A percentile compares a stretch with the other conserved stretches of the same genome.
Conservation (phyloP, 345 rosid genomes). For the Citrus hindsii region DNA sequence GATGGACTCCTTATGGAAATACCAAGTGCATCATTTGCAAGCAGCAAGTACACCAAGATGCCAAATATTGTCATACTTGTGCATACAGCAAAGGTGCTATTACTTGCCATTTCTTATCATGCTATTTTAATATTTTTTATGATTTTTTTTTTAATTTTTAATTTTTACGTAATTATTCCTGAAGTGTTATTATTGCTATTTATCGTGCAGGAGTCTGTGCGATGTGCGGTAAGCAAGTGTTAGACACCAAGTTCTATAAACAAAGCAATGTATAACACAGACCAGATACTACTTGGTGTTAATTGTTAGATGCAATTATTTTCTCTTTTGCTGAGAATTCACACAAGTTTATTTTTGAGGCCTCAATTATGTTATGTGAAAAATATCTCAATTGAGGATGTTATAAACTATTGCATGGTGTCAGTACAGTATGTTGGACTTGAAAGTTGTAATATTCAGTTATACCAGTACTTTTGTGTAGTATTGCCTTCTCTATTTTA, state of each 20-base stretch:
- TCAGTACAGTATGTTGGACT: not conserved
- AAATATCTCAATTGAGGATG: not conserved
- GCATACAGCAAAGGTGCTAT: slow-evolving; percentile 86
- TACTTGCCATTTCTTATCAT: not conserved
- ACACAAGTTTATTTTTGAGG: not conserved
- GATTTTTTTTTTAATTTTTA: not conserved
- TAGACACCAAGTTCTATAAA: slow-evolving; percentile 93
- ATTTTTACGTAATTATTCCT: not conserved
- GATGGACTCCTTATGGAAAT: slow-evolving; percentile 92
- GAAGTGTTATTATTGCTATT: slow-evolving; percentile 3
- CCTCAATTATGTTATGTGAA: slow-evolving; percentile 1
- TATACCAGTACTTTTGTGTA: not conserved
- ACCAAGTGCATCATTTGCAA: slow-evolving; percentile 94
- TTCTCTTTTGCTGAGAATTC: not conserved
- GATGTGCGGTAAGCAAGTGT: slow-evolving; percentile 98
- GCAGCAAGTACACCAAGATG: slow-evolving; percentile 99
- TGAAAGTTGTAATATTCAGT: not conserved
- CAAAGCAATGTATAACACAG: slow-evolving; percentile 76
- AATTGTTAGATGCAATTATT: not conserved
- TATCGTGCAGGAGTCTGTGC: slow-evolving; percentile 80
- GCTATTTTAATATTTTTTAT: not conserved
- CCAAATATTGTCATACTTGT: slow-evolving; percentile 95
- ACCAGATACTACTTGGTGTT: not conserved
- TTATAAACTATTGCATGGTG: not conserved
- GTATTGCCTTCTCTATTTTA: not conserved